Percentiles rank a stretch among this genome's conserved stretches.
phyloP scores from a whole-genome alignment of 768 basidiomycete species.

The Termitomyces sp. region DNA sequence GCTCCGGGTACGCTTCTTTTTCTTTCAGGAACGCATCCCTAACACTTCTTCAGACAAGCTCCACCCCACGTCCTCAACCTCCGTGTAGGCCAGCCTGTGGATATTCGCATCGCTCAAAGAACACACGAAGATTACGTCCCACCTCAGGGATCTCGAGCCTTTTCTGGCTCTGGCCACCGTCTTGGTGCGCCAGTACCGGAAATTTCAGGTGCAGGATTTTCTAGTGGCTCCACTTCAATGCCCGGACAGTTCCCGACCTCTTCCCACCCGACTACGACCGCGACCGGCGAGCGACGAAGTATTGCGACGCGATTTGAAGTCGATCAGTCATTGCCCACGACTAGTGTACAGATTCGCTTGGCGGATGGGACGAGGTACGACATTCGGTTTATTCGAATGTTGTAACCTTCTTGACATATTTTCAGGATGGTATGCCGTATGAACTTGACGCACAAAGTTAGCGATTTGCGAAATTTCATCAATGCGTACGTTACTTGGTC shows the following conservation, averaged over 20 bases:
- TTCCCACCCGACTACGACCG: constrained; percentile 17
- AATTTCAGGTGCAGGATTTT: constrained; percentile 10
- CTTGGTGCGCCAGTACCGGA: constrained; percentile 76
- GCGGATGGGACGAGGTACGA: constrained; percentile 84
- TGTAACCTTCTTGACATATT: not conserved
- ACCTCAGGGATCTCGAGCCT: constrained; percentile 42
- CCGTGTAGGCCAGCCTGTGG: constrained; percentile 72
- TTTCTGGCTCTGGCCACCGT: constrained; percentile 73
- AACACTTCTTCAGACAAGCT: constrained; percentile 52
- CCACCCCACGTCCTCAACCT: constrained; percentile 78
- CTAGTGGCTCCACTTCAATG: constrained; percentile 29
- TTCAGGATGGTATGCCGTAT: constrained; percentile 75
- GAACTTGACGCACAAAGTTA: constrained; percentile 88
- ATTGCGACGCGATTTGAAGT: constrained; percentile 69
- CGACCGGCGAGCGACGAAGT: constrained; percentile 22
- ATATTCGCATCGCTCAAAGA: constrained; percentile 73
- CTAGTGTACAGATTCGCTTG: constrained; percentile 85
- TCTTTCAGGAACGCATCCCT: not conserved
- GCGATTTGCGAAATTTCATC: constrained; percentile 83
- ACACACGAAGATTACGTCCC: constrained; percentile 68
- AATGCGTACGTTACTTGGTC: constrained; percentile 64
- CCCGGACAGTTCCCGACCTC: constrained; percentile 58
- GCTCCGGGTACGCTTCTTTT: constrained; percentile 63
- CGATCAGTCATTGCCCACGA: constrained; percentile 77
- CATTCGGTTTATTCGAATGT: not conserved